These are phyloP conservation scores for Rhodocollybia butyracea DNA, from an alignment of 768 basidiomycete species.

Conservation along the genomic window DNA sequence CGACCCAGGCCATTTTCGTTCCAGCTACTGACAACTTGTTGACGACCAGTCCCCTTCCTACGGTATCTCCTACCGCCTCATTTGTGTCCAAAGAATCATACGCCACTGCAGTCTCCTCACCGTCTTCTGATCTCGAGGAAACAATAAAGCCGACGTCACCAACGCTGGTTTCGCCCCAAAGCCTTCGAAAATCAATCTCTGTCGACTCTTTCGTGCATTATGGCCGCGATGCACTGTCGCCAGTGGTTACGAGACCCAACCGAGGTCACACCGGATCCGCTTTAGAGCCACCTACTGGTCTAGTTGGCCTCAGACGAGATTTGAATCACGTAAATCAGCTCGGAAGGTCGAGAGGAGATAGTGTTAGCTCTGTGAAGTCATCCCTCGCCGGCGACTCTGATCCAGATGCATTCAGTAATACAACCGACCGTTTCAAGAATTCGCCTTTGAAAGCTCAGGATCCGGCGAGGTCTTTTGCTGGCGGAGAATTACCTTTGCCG, in stretches of 20 bases:
- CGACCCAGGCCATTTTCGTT: not conserved
- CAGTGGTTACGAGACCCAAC: constrained; percentile 32
- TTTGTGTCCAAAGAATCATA: constrained; percentile 36
- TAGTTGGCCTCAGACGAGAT: constrained; percentile 18
- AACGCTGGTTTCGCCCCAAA: constrained; percentile 30
- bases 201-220: constrained; percentile 69
- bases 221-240: constrained; percentile 31
- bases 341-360: constrained; percentile 52
- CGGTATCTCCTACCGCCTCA: constrained; percentile 31
- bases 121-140: constrained; percentile 23
- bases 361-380: constrained; percentile 45
- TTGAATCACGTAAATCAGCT: constrained; percentile 27
- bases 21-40: not conserved
- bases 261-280: constrained; percentile 33
- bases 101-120: constrained; percentile 40
- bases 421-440: constrained; percentile 41
- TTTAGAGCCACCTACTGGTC: constrained; percentile 29
- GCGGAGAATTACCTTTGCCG: constrained; percentile 62
- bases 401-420: constrained; percentile 39
- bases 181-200: constrained; percentile 71
- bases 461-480: constrained; percentile 36
- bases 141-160: constrained; percentile 16
- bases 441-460: constrained; percentile 48
- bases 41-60: not conserved
- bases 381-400: constrained; percentile 43